These are phyloP conservation scores for Vigna trinervia DNA, from an alignment of 306 rosid species.

Conservation along the genomic window DNA sequence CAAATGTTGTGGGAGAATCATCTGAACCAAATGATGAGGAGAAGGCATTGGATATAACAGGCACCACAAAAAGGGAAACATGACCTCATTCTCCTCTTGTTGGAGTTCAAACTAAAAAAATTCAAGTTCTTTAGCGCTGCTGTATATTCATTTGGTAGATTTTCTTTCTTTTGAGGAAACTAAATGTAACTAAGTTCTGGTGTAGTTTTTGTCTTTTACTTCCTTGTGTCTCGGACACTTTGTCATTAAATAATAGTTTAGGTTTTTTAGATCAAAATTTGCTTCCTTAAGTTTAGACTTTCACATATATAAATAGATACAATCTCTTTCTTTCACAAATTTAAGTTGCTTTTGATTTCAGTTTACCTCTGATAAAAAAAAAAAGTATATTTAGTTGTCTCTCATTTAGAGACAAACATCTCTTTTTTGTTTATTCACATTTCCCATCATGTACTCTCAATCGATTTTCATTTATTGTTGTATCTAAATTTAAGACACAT, in stretches of 20 bases:
- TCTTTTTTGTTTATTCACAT: too few relatives aligned
- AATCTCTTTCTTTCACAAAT: slow-evolving; percentile 1
- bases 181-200: slow-evolving; percentile 1
- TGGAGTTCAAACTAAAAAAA: neutral
- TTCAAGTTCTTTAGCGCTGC: neutral
- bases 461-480: too few relatives aligned
- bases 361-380: too few relatives aligned
- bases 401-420: too few relatives aligned
- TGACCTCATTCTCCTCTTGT: neutral
- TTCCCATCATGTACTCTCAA: too few relatives aligned
- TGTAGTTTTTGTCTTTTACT: neutral
- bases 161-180: slow-evolving; percentile 1
- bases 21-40: slow-evolving; percentile 39
- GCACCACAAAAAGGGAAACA: neutral
- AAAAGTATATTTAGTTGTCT: too few relatives aligned
- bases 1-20: slow-evolving; percentile 17
- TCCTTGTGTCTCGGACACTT: neutral
- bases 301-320: neutral
- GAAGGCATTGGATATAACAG: slow-evolving; percentile 35
- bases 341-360: neutral
- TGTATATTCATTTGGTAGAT: neutral
- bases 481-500: too few relatives aligned
- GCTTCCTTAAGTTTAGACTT: too few relatives aligned
- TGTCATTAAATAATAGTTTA: neutral
- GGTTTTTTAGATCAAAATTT: neutral